A percentile compares a stretch with the other conserved stretches of the same genome.
These are phyloP conservation scores for Leccinum uliginosum DNA, from an alignment of 768 basidiomycete species.

Conservation along the genomic window DNA sequence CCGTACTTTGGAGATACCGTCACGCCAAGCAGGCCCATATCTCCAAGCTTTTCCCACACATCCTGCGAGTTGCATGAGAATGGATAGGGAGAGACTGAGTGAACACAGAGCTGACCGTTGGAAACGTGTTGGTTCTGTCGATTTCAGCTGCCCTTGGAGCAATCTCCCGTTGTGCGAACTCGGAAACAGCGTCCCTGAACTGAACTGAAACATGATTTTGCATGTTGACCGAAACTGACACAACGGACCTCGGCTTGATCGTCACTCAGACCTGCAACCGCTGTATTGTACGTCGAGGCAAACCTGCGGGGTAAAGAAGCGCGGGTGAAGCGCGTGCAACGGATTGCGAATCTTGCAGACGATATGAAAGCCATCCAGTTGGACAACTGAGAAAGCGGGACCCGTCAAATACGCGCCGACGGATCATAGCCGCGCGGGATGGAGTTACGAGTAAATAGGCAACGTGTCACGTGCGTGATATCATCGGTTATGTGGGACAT, in stretches of 20 bases:
- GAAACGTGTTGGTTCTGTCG: conserved; percentile 81
- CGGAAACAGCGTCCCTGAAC: conserved; percentile 77
- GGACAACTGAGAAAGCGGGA: neutral
- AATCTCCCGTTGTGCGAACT: conserved; percentile 81
- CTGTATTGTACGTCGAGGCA: conserved; percentile 61
- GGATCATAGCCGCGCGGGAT: conserved; percentile 14
- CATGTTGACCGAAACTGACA: neutral
- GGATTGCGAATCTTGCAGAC: conserved; percentile 9
- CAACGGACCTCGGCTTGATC: conserved; percentile 71
- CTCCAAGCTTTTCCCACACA: conserved; percentile 84
- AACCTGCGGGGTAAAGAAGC: conserved; percentile 4
- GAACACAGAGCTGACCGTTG: conserved; percentile 44
- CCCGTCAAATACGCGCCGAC: neutral
- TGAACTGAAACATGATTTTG: conserved; percentile 26
- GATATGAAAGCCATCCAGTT: conserved; percentile 12
- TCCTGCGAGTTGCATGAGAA: conserved; percentile 44
- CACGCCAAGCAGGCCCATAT: conserved; percentile 88
- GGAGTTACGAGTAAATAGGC: too few species aligned
- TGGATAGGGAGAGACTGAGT: neutral
- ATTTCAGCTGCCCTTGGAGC: conserved; percentile 84
- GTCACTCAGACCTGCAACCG: conserved; percentile 72
- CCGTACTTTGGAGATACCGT: conserved; percentile 79
- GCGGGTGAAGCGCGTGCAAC: conserved; percentile 2
- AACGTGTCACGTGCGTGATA: conserved; percentile 6
- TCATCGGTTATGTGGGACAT: too few species aligned